Conservation (phyloP, 2,329 filamentous ascomycete genomes). For the Clarireedia monteithiana region DNA sequence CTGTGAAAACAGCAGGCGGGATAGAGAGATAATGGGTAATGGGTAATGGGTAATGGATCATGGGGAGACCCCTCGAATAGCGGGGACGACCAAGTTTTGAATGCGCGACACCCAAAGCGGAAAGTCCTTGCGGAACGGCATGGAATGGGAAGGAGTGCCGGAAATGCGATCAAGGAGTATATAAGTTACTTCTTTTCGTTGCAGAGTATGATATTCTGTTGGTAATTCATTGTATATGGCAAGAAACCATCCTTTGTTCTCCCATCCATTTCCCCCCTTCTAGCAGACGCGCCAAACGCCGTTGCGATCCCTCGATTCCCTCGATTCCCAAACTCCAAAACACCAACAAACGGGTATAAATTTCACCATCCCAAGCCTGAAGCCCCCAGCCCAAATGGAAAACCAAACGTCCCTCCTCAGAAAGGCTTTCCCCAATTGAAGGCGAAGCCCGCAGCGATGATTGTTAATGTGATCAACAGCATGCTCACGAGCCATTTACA, state of each 20-base stretch:
- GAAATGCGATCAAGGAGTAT: no score
- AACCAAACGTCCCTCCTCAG: not conserved
- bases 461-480: conserved; percentile 23
- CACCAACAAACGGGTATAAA: conserved; percentile 4
- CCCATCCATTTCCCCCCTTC: no score
- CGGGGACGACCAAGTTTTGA: not conserved
- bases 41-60: not conserved
- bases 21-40: no score
- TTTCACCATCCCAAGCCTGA: not conserved
- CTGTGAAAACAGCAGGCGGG: not conserved
- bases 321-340: not conserved
- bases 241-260: not conserved
- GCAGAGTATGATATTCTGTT: no score
- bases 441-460: conserved; percentile 22
- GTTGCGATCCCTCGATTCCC: no score
- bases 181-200: no score
- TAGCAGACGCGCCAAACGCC: not conserved
- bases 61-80: not conserved
- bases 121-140: not conserved
- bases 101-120: not conserved
- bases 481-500: conserved; percentile 27
- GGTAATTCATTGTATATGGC: not conserved
- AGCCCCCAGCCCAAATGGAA: not conserved
- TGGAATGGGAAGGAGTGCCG: no score
- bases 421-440: conserved; percentile 23